Evolutionary conservation across 768 basidiomycete species (phyloP), one percentile per base, ranked within the genome.

Genomic region (Boletellus sp.): DNA sequence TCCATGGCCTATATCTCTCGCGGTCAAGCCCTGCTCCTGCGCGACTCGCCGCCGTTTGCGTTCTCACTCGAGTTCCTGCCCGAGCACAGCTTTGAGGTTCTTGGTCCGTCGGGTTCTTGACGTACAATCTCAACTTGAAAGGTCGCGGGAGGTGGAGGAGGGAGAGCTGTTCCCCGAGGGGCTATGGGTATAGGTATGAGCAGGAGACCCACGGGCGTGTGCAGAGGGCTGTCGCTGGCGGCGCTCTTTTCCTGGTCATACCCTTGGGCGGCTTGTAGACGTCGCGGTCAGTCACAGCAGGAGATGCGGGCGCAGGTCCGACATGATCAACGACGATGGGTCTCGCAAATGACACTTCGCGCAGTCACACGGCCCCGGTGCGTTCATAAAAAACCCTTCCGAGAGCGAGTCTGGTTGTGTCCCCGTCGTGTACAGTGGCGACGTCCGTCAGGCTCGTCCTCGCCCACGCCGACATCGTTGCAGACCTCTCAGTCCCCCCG

Each of bases 51-150:
- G 70, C 11, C 74, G 70, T 58, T 90, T 87, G n/a, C 80, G 73
- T 54, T 90, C 87, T 1, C 85, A 76, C 57, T 93, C 90, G 6
- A 86, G 78, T 62, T 92, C 90, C 55, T 88, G 85, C 1, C 78
- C 77, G 19, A 93, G 72, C 2, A 93, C 83, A 3, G 81, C 75
- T 69, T 92, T 93, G 59, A 90, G 63, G 56, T 90, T 89, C 73
- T 88, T 90, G 19, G 86, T 80, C 19, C 89, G 76, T 7, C 88
- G 75, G 51, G 57, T 89, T 88, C 68, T 85, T 89, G 7, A 73
- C 74, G 59, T 89, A 87, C 23, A 74, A 65, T 0, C 80, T 75
- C 56, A 84, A 89, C 68, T 93, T 93, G 74, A 92, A 92, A 0
- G 88, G 85, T 1, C 85, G 77, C 0, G 85, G 83, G 23, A 67